phyloP scores from a whole-genome alignment of 345 rosid species.

The Alliaria petiolata region DNA sequence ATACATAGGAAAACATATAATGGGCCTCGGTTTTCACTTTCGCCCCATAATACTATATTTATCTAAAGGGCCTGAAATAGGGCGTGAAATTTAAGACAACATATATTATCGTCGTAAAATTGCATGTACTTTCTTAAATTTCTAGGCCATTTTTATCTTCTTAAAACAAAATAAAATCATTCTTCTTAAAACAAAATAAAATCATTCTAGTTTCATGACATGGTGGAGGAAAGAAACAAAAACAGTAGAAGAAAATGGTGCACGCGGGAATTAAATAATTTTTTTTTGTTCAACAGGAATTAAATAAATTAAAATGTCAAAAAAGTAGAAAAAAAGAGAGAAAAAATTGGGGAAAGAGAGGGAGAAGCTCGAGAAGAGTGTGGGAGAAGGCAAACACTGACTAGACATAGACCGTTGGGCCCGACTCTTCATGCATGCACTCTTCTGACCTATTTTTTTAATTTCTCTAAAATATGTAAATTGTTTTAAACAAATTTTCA shows the following conservation, averaged over 20 bases:
- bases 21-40: neutral
- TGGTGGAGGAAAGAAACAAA: neutral
- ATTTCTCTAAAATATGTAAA: neutral
- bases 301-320: neutral
- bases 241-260: neutral
- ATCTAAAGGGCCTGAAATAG: neutral
- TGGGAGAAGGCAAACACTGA: slow-evolving; percentile 32
- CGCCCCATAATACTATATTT: neutral
- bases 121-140: neutral
- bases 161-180: neutral
- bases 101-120: neutral
- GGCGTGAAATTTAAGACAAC: neutral
- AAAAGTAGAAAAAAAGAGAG: neutral
- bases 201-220: neutral
- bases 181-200: neutral
- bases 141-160: neutral
- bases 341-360: slow-evolving; percentile 25
- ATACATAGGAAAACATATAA: neutral
- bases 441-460: slow-evolving; percentile 18
- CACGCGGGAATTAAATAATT: slow-evolving; percentile 14
- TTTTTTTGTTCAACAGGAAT: too few species aligned
- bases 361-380: slow-evolving; percentile 28
- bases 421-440: slow-evolving; percentile 35
- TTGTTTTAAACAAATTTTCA: neutral
- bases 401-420: slow-evolving; percentile 32